Conservation (phyloP, 208 protist species). For the Wallacemonas sp. region DNA sequence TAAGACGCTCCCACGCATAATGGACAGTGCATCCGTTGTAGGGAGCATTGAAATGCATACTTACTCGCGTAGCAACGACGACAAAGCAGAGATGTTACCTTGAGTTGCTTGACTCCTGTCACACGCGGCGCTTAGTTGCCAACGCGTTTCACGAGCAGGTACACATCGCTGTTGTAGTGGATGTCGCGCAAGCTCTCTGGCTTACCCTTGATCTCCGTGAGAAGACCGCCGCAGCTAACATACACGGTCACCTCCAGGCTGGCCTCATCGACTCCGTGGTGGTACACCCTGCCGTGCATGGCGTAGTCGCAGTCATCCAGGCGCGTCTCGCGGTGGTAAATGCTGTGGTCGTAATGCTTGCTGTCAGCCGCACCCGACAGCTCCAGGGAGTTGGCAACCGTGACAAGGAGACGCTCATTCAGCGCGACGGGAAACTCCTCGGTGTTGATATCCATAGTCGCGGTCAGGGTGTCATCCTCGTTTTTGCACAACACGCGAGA, state of each 20-base stretch:
- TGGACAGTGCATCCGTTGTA: background rate
- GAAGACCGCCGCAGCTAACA: constrained; percentile 97
- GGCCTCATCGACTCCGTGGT: constrained; percentile 89
- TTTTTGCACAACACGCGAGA: constrained; percentile 86
- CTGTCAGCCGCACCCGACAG: constrained; percentile 75
- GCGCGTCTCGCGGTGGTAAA: constrained; percentile 88
- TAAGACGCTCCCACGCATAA: background rate
- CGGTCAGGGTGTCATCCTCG: constrained; percentile 70
- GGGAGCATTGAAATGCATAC: background rate
- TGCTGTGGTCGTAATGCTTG: constrained; percentile 90
- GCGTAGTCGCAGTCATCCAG: constrained; percentile 98
- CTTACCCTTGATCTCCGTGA: constrained; percentile 94
- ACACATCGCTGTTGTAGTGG: constrained; percentile 91
- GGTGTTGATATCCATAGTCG: constrained; percentile 94
- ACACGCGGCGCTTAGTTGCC: constrained; percentile 47
- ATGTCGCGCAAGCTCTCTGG: constrained; percentile 85
- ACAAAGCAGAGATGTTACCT: background rate
- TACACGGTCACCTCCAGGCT: constrained; percentile 89
- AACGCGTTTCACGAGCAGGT: constrained; percentile 82
- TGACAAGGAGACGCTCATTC: constrained; percentile 92
- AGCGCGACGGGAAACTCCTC: constrained; percentile 95
- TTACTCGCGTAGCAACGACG: background rate
- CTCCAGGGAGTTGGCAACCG: constrained; percentile 93
- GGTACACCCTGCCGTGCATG: constrained; percentile 97
- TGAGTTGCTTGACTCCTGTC: background rate